Conservation (phyloP, 73 alveolate genomes). For the Paramecium tetraurelia region DNA sequence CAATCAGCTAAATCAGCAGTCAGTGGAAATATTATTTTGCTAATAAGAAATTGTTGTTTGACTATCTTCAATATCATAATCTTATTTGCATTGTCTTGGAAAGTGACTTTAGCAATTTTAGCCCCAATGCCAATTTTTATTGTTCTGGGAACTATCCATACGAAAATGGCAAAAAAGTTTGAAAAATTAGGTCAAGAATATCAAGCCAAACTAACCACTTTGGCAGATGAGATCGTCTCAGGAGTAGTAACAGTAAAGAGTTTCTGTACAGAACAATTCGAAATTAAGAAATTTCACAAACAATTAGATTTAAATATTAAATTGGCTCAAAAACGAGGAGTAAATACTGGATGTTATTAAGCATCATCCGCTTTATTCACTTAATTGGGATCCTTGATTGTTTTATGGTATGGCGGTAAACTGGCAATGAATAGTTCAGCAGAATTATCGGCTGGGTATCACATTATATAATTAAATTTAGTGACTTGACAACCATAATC, state of each 20-base stretch:
- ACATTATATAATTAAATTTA: background rate
- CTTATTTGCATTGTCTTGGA: constrained; percentile 53
- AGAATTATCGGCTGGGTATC: constrained; percentile 40
- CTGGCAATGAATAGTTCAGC: constrained; percentile 8
- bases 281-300: constrained; percentile 46
- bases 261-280: constrained; percentile 51
- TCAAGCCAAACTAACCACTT: constrained; percentile 40
- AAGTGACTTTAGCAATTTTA: constrained; percentile 52
- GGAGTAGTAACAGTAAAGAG: constrained; percentile 60
- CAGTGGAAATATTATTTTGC: constrained; percentile 50
- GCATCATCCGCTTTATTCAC: constrained; percentile 19
- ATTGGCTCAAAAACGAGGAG: constrained; percentile 14
- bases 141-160: background rate
- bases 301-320: background rate
- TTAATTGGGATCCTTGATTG: constrained; percentile 50
- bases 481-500: constrained; percentile 52
- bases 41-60: constrained; percentile 39
- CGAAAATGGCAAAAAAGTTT: background rate
- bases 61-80: background rate
- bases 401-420: constrained; percentile 63
- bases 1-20: constrained; percentile 61
- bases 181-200: constrained; percentile 49
- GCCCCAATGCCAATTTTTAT: constrained; percentile 38
- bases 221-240: constrained; percentile 61
- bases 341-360: constrained; percentile 46